Evolutionary conservation across 225 moss, liverwort and hornwort species (phyloP).

Genomic region (Thuidium tamariscinum): DNA sequence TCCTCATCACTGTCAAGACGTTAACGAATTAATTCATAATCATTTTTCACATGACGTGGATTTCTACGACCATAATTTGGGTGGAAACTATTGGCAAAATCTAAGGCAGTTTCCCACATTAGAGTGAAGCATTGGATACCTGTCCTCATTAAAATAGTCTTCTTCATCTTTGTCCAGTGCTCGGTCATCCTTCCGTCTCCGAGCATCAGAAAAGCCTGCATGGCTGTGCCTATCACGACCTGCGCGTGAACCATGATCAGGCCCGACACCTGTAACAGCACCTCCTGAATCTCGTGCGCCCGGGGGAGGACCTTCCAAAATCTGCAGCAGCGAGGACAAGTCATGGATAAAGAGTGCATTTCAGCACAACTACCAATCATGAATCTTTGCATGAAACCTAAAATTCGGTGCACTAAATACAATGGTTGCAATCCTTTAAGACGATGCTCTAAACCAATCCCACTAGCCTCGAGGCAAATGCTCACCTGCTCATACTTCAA

Average conservation of each 20-base stretch:
- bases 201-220: constrained; percentile 42
- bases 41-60: neutral
- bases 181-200: constrained; percentile 88
- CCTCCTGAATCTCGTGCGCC: constrained; percentile 32
- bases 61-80: neutral
- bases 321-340: constrained; percentile 30
- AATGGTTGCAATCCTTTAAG: neutral
- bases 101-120: neutral
- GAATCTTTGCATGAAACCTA: neutral
- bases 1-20: constrained; percentile 73
- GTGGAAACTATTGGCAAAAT: neutral
- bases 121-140: constrained; percentile 28
- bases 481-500: constrained; percentile 90
- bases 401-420: neutral
- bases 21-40: neutral
- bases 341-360: neutral
- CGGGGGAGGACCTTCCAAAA: constrained; percentile 43
- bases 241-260: constrained; percentile 63
- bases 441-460: neutral
- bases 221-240: constrained; percentile 52
- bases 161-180: constrained; percentile 98
- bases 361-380: neutral
- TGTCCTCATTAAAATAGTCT: constrained; percentile 94
- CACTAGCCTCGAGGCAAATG: neutral
- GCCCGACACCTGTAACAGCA: constrained; percentile 49